phyloP scores from a whole-genome alignment of 2,329 filamentous ascomycete genomes.

The Talaromyces sp. region DNA sequence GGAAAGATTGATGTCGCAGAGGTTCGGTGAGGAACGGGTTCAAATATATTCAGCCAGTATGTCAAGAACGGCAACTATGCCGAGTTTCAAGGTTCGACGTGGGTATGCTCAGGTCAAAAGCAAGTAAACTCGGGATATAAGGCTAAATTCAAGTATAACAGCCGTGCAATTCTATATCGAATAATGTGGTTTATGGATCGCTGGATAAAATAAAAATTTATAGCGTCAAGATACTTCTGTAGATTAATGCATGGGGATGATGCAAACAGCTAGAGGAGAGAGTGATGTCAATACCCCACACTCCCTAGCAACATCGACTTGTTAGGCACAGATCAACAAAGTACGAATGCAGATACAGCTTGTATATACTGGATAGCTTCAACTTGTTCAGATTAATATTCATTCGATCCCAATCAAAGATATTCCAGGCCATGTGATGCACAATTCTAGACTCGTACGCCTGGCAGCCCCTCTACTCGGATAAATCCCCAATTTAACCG shows the following conservation, averaged over 20 bases:
- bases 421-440: neutral
- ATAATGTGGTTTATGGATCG: neutral
- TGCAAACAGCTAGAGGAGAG: neutral
- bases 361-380: too few species aligned
- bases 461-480: neutral
- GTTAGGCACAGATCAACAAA: too few species aligned
- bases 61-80: neutral
- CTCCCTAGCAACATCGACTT: neutral
- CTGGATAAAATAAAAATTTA: neutral
- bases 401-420: neutral
- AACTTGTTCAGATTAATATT: too few species aligned
- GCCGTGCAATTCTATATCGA: neutral
- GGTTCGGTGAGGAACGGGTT: too few species aligned
- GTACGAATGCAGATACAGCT: too few species aligned
- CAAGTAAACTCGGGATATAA: conserved; percentile 1
- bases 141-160: neutral
- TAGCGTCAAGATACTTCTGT: neutral
- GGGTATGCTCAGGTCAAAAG: neutral
- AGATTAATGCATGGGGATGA: neutral
- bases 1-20: too few species aligned
- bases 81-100: neutral
- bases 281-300: conserved; percentile 6
- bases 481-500: conserved; percentile 9
- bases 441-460: neutral
- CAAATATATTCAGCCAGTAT: neutral